phyloP scores from a whole-genome alignment of 306 rosid genomes.

The Rosa chinensis region DNA sequence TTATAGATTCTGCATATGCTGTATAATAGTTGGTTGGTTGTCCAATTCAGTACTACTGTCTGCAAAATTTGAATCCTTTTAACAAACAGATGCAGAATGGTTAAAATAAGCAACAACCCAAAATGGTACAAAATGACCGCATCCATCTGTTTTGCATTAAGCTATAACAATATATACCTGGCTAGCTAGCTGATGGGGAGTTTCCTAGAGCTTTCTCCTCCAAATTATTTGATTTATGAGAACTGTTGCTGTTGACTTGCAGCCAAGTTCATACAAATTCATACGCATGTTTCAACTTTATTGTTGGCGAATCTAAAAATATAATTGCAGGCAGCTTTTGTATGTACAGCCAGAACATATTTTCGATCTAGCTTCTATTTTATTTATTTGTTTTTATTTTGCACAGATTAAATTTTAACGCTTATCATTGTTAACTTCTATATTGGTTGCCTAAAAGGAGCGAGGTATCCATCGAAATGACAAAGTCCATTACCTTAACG shows the following conservation, averaged over 20 bases:
- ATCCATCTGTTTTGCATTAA: background rate
- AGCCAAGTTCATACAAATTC: background rate
- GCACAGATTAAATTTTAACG: background rate
- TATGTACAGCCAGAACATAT: background rate
- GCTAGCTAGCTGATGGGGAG: background rate
- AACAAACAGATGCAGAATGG: background rate
- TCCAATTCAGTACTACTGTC: background rate
- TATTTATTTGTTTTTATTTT: background rate
- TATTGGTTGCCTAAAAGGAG: background rate
- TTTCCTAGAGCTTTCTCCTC: background rate
- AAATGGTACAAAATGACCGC: background rate
- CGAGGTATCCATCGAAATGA: background rate
- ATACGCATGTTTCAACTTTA: background rate
- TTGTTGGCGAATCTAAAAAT: background rate
- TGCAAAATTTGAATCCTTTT: constrained; percentile 3
- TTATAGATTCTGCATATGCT: background rate
- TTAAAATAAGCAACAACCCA: background rate
- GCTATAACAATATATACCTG: background rate
- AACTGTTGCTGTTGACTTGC: background rate
- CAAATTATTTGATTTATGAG: background rate
- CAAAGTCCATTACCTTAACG: background rate
- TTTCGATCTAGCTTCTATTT: background rate
- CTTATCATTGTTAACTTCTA: background rate
- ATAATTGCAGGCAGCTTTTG: background rate
- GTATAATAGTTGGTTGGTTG: background rate